Conservation (phyloP, 1,284 basidiomycete species). For the Rhodotorula glutinis region DNA sequence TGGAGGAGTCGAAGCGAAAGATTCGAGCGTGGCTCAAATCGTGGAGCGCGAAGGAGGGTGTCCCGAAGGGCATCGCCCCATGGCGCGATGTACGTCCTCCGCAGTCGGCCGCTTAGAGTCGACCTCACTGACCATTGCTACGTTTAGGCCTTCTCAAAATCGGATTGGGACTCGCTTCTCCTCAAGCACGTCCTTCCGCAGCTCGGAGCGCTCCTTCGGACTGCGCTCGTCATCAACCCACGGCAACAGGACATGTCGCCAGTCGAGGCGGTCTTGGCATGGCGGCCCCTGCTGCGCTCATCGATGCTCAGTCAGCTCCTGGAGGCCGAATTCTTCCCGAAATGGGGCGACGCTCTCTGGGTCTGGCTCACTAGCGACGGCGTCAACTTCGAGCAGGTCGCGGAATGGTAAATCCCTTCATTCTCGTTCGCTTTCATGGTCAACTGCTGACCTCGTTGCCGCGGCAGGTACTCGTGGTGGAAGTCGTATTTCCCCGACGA, state of each 20-base stretch:
- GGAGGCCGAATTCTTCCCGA: slow-evolving; percentile 89
- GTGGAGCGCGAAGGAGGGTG: slow-evolving; percentile 71
- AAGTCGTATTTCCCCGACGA: slow-evolving; percentile 63
- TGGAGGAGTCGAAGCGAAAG: slow-evolving; percentile 81
- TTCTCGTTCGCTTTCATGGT: neutral
- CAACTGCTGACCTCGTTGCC: neutral
- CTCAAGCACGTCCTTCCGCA: slow-evolving; percentile 89
- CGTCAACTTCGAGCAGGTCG: slow-evolving; percentile 85
- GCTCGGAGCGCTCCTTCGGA: slow-evolving; percentile 71
- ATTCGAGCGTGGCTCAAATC: slow-evolving; percentile 69
- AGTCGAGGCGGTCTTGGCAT: slow-evolving; percentile 70
- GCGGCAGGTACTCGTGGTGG: slow-evolving; percentile 68
- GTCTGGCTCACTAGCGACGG: slow-evolving; percentile 79
- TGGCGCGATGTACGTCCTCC: slow-evolving; percentile 72
- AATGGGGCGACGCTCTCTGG: slow-evolving; percentile 89
- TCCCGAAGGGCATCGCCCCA: slow-evolving; percentile 67
- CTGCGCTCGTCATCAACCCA: slow-evolving; percentile 83
- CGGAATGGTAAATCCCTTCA: slow-evolving; percentile 71
- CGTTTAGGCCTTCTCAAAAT: slow-evolving; percentile 54
- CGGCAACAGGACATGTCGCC: slow-evolving; percentile 73
- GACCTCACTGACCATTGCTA: neutral
- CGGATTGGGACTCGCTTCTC: slow-evolving; percentile 87
- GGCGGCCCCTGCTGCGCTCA: slow-evolving; percentile 68
- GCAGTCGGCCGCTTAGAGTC: neutral
- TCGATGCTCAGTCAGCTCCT: slow-evolving; percentile 76